These are phyloP conservation scores for Millerago galiae DNA, from an alignment of 805 yeast species.

Conservation along the genomic window DNA sequence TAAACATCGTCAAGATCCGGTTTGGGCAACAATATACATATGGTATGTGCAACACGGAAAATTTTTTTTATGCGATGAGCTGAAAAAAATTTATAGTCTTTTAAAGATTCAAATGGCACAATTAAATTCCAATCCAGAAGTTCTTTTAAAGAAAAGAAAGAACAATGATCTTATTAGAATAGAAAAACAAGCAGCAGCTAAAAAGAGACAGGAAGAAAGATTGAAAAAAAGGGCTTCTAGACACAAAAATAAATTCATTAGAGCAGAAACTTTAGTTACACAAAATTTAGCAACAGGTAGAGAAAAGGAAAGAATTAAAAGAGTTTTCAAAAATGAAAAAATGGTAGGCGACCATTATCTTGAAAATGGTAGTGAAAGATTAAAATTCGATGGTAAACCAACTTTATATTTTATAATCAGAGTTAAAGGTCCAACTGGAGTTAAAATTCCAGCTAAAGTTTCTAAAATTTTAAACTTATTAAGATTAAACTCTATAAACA, in stretches of 20 bases:
- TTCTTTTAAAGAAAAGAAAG: constrained; percentile 72
- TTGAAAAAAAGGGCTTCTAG: constrained; percentile 23
- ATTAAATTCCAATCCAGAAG: constrained; percentile 67
- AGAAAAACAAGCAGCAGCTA: constrained; percentile 52
- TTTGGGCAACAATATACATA: neutral
- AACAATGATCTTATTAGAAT: constrained; percentile 67
- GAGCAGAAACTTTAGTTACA: constrained; percentile 71
- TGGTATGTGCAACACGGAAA: neutral
- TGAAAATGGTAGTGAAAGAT: constrained; percentile 28
- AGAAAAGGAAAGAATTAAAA: constrained; percentile 60
- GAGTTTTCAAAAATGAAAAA: constrained; percentile 49
- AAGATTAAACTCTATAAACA: constrained; percentile 52
- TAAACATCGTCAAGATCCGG: neutral
- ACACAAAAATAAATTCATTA: constrained; percentile 44
- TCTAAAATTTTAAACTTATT: constrained; percentile 51
- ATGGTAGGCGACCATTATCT: constrained; percentile 29
- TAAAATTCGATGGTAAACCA: constrained; percentile 35
- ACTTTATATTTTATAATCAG: constrained; percentile 62
- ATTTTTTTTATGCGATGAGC: neutral
- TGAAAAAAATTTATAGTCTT: neutral
- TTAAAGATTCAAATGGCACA: constrained; percentile 22
- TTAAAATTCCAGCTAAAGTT: constrained; percentile 61
- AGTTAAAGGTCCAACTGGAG: constrained; percentile 57
- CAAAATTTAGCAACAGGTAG: constrained; percentile 58
- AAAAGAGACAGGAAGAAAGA: constrained; percentile 23